Percentiles rank a stretch among this genome's conserved stretches.
These are phyloP conservation scores for Holtermannia corniformis DNA, from an alignment of 768 basidiomycete genomes.

Conservation along the genomic window DNA sequence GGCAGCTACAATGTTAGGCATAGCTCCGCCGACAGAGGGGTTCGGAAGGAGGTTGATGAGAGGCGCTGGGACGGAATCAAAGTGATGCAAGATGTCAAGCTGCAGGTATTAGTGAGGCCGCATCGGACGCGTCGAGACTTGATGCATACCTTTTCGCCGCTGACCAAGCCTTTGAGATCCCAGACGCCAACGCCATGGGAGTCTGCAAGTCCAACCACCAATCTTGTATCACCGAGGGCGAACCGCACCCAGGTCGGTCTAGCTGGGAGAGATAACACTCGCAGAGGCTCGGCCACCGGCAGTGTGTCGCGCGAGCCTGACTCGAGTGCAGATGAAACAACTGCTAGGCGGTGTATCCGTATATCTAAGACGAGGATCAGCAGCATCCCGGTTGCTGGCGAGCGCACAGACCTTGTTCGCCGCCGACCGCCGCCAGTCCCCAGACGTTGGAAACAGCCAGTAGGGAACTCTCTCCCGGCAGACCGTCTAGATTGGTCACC, in stretches of 20 bases:
- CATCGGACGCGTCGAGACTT: neutral
- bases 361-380: slow-evolving; percentile 12
- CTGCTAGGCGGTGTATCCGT: slow-evolving; percentile 23
- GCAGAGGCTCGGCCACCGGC: slow-evolving; percentile 10
- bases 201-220: neutral
- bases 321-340: slow-evolving; percentile 23
- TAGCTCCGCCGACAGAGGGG: slow-evolving; percentile 20
- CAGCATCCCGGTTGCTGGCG: neutral
- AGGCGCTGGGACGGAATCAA: slow-evolving; percentile 15
- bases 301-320: slow-evolving; percentile 16
- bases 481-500: slow-evolving; percentile 20
- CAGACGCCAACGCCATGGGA: slow-evolving; percentile 2
- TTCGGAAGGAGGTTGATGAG: slow-evolving; percentile 37
- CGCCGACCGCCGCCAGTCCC: slow-evolving; percentile 30
- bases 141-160: slow-evolving; percentile 18
- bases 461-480: slow-evolving; percentile 33
- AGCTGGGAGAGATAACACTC: slow-evolving; percentile 15
- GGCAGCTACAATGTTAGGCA: slow-evolving; percentile 10
- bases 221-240: slow-evolving; percentile 10
- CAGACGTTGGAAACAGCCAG: slow-evolving; percentile 32
- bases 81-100: slow-evolving; percentile 23
- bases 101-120: neutral
- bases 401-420: slow-evolving; percentile 16
- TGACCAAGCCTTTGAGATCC: slow-evolving; percentile 21
- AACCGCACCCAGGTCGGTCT: slow-evolving; percentile 32